These are phyloP conservation scores for Russula brevipes DNA, from an alignment of 768 basidiomycete species.

Conservation along the genomic window DNA sequence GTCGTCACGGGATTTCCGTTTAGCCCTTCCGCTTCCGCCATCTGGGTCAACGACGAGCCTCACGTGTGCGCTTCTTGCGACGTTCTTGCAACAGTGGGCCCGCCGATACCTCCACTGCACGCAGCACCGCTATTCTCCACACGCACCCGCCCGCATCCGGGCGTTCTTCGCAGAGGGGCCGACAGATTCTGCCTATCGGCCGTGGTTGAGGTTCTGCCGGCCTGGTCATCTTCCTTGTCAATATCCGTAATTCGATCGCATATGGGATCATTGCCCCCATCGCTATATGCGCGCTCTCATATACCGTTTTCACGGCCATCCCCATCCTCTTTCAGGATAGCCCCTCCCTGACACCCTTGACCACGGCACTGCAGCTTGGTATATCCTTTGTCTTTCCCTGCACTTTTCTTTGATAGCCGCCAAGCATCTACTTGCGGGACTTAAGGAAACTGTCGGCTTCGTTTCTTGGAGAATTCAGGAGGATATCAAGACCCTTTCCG, in stretches of 20 bases:
- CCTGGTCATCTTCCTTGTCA: not conserved
- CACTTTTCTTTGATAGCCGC: not conserved
- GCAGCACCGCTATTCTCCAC: not conserved
- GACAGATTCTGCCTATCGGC: not conserved
- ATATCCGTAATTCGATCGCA: not conserved
- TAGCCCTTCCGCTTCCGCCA: not conserved
- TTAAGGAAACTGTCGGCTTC: not conserved
- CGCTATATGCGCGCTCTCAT: not conserved
- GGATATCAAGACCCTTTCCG: not conserved
- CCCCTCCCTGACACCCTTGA: slow-evolving; percentile 4
- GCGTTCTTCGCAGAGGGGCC: slow-evolving; percentile 2
- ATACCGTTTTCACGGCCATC: not conserved
- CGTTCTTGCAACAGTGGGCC: not conserved
- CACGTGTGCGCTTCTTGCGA: not conserved
- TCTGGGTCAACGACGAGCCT: not conserved
- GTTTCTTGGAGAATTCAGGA: not conserved
- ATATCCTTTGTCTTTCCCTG: not conserved
- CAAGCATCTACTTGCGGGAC: not conserved
- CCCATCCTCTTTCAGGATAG: not conserved
- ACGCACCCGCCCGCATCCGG: not conserved
- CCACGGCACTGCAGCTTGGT: not conserved
- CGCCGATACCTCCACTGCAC: not conserved
- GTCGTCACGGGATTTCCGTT: not conserved
- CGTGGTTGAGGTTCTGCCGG: not conserved
- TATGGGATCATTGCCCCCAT: not conserved